A percentile compares a stretch with the other conserved stretches of the same genome.
phyloP scores from a whole-genome alignment of 257 asterid species.

The Hygrophila difformis region DNA sequence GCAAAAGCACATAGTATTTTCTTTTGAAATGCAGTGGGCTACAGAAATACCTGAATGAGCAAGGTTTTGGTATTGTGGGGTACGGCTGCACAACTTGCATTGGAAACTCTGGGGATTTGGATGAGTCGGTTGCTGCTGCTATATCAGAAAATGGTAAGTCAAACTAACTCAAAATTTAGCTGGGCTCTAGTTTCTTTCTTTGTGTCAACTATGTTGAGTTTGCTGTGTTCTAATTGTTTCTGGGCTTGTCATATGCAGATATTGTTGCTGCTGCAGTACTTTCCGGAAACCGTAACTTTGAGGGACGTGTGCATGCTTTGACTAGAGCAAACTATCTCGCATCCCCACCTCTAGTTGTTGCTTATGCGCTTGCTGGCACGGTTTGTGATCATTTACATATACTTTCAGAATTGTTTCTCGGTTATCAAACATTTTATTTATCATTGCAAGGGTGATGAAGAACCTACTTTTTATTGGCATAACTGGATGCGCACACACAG shows the following conservation, averaged over 20 bases:
- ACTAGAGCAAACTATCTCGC: constrained; percentile 97
- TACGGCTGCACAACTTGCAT: constrained; percentile 97
- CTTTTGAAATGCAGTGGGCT: constrained; percentile 56
- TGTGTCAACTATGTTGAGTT: too few relatives aligned
- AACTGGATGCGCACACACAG: too few relatives aligned
- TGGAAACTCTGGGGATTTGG: constrained; percentile 89
- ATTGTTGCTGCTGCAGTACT: constrained; percentile 96
- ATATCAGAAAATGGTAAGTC: constrained; percentile 75
- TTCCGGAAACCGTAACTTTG: constrained; percentile 91
- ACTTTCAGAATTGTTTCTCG: too few relatives aligned
- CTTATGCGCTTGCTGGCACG: constrained; percentile 98
- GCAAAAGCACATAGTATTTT: background rate
- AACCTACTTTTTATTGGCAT: too few relatives aligned
- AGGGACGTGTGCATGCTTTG: constrained; percentile 95
- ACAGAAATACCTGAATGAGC: constrained; percentile 68
- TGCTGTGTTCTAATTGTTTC: background rate
- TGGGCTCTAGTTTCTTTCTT: background rate
- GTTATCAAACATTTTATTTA: too few relatives aligned
- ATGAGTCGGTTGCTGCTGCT: constrained; percentile 76
- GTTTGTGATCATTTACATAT: constrained; percentile 36
- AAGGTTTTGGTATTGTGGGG: constrained; percentile 90
- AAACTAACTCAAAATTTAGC: background rate
- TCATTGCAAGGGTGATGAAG: too few relatives aligned
- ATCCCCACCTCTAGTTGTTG: constrained; percentile 96
- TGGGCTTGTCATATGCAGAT: constrained; percentile 36